A percentile compares a stretch with the other conserved stretches of the same genome.
Evolutionary conservation across 257 asterid genomes (phyloP).

Genomic region (Pogostemon cablin): DNA sequence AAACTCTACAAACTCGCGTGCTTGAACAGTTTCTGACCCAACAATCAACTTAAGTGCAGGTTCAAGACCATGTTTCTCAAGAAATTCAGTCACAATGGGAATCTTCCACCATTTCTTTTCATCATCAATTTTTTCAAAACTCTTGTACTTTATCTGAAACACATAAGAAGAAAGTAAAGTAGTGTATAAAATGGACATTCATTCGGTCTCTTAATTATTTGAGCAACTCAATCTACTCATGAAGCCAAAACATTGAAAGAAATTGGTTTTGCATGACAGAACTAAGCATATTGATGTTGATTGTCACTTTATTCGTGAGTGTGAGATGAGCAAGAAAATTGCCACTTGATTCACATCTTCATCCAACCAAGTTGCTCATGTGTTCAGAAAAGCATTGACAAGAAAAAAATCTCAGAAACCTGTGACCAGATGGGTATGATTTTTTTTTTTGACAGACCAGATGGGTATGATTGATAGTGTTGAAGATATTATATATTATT

Average conservation of each 20-base stretch:
- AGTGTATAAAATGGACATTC: not conserved
- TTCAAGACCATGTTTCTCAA: constrained; percentile 74
- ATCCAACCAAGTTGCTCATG: too few species aligned
- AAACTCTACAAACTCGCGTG: constrained; percentile 89
- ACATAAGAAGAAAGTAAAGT: constrained; percentile 29
- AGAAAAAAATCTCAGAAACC: not conserved
- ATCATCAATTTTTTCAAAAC: constrained; percentile 78
- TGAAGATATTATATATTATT: not conserved
- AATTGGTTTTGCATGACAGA: too few species aligned
- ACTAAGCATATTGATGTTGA: too few species aligned
- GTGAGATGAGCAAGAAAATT: too few species aligned
- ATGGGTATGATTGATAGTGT: too few species aligned
- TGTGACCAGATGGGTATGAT: too few species aligned
- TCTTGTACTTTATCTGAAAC: constrained; percentile 82
- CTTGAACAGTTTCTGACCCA: constrained; percentile 92
- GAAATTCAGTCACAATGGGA: constrained; percentile 80
- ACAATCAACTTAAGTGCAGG: constrained; percentile 73
- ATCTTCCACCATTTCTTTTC: constrained; percentile 97
- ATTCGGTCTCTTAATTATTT: not conserved
- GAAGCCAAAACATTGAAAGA: constrained; percentile 18
- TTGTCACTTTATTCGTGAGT: too few species aligned
- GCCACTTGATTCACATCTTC: too few species aligned
- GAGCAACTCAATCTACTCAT: constrained; percentile 8
- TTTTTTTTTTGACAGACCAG: too few species aligned
- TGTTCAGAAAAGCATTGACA: too few species aligned